phyloP scores from a whole-genome alignment of 78 protist genomes.

The Creolimax fragrantissima region DNA sequence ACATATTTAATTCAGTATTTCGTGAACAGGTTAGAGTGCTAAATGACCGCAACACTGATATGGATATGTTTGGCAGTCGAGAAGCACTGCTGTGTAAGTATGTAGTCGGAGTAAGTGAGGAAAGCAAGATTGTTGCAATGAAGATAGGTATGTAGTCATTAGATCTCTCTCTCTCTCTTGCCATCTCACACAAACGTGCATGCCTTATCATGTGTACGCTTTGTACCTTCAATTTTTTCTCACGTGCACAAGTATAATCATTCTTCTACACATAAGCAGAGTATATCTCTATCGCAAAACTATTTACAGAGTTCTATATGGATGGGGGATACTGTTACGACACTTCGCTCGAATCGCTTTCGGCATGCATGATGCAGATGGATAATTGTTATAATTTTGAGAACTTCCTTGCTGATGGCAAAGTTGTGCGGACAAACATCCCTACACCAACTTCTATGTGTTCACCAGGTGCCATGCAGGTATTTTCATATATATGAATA shows the following conservation, averaged over 20 bases:
- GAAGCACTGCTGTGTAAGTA: neutral
- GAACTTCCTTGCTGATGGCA: neutral
- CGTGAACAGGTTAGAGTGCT: neutral
- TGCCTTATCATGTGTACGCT: neutral
- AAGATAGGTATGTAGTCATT: neutral
- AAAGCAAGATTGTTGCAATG: neutral
- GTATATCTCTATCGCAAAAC: neutral
- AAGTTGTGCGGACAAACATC: neutral
- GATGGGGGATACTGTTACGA: constrained; percentile 16
- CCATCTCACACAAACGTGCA: neutral
- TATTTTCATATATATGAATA: no score
- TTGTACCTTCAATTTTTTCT: neutral
- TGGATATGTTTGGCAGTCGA: neutral
- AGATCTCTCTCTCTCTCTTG: neutral
- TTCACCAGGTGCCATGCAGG: neutral
- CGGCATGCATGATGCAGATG: neutral
- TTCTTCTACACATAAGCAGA: neutral
- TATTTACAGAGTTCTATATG: neutral
- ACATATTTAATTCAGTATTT: neutral
- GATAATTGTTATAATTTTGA: neutral
- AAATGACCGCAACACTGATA: neutral
- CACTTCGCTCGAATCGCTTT: neutral
- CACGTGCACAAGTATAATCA: neutral
- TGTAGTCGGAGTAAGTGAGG: neutral
- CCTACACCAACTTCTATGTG: neutral